phyloP scores from a whole-genome alignment of 2,329 filamentous ascomycete species.

The Colletotrichum somersetense region DNA sequence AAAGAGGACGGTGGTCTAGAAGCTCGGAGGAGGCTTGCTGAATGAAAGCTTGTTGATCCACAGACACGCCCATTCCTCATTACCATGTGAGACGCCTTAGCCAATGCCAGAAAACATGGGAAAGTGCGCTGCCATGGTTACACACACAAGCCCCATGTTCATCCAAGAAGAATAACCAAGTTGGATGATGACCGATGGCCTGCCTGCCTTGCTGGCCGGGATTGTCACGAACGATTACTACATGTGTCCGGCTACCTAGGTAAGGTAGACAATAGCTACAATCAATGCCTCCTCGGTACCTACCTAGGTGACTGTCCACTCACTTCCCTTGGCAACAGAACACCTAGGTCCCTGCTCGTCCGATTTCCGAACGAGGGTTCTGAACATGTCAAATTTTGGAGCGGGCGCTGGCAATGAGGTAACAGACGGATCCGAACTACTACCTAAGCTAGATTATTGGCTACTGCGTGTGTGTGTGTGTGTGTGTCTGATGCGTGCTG shows the following conservation, averaged over 20 bases:
- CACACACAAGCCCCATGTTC: not conserved
- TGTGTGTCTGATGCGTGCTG: not conserved
- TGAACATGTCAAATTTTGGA: not conserved
- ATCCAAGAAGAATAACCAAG: not conserved
- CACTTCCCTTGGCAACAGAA: not conserved
- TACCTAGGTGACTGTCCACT: too few species aligned
- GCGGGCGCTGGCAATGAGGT: not conserved
- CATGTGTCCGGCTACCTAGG: too few species aligned
- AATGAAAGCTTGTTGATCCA: slow-evolving; percentile 17
- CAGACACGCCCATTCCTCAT: not conserved
- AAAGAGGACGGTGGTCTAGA: slow-evolving; percentile 12
- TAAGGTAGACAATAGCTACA: not conserved
- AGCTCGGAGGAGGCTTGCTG: slow-evolving; percentile 11
- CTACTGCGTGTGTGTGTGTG: not conserved
- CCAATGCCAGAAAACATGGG: not conserved
- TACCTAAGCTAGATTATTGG: not conserved
- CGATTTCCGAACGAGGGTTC: not conserved
- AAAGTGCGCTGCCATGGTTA: not conserved
- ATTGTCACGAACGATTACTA: not conserved
- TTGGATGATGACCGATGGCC: not conserved
- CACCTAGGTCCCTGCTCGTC: not conserved
- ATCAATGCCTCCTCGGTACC: not conserved
- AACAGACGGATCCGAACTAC: not conserved
- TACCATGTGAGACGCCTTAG: not conserved
- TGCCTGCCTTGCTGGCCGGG: not conserved